A percentile compares a stretch with the other conserved stretches of the same genome.
phyloP scores from a whole-genome alignment of 257 asterid genomes.

The Voacanga thouarsii region DNA sequence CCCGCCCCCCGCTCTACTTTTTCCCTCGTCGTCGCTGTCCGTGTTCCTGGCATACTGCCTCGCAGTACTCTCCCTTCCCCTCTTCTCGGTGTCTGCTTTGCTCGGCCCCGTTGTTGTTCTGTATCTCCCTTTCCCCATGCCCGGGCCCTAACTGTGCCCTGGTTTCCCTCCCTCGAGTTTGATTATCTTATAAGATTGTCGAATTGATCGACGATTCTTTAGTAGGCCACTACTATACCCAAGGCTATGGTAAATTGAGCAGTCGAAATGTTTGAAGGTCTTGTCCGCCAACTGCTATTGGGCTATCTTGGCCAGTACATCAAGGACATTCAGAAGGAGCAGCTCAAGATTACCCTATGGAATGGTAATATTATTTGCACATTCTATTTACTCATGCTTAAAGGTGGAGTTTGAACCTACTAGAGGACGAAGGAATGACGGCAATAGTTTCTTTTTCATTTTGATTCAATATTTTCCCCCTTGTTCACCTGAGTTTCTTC shows the following conservation, averaged over 20 bases:
- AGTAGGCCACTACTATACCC: neutral
- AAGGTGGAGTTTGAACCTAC: no score
- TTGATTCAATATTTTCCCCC: neutral
- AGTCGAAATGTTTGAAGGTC: constrained; percentile 72
- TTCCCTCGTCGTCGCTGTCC: no score
- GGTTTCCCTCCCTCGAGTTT: no score
- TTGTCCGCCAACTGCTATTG: constrained; percentile 80
- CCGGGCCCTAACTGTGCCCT: no score
- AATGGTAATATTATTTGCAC: constrained; percentile 41
- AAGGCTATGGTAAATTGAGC: neutral
- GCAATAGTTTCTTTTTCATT: neutral
- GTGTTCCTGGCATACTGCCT: no score
- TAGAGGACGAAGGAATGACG: no score
- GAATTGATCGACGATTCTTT: neutral
- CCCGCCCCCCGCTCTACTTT: no score
- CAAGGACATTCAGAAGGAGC: constrained; percentile 88
- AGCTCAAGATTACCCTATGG: constrained; percentile 96
- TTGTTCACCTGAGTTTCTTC: neutral
- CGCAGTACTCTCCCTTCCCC: no score
- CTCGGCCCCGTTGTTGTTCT: no score
- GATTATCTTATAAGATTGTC: neutral
- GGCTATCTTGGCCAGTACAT: constrained; percentile 84
- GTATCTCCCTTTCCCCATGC: no score
- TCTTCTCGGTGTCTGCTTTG: no score
- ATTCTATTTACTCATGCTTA: no score